Conservation (phyloP, 805 yeast genomes). For the Candida fluviatilis region DNA sequence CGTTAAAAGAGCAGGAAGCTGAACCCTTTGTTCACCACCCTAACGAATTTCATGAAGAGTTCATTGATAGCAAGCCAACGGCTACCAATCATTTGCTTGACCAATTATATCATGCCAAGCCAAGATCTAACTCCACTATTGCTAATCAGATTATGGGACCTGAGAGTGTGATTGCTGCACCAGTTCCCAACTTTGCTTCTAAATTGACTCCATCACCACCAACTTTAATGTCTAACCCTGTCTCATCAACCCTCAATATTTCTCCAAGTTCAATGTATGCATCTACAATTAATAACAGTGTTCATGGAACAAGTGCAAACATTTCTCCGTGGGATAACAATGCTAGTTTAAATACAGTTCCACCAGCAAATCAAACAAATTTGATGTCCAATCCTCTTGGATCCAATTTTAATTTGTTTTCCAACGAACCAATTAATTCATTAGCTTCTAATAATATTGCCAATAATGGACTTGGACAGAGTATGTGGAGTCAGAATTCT, state of each 20-base stretch:
- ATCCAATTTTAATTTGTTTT: constrained; percentile 4
- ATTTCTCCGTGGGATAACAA: constrained; percentile 2
- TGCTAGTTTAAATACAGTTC: neutral
- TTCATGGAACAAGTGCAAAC: neutral
- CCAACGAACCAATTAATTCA: constrained; percentile 9
- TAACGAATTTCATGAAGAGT: neutral
- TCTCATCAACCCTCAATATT: constrained; percentile 4
- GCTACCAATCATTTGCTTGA: constrained; percentile 24
- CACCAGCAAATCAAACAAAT: neutral
- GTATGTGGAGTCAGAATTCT: constrained; percentile 12
- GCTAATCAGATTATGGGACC: neutral
- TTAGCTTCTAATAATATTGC: constrained; percentile 1
- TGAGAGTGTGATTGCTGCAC: neutral
- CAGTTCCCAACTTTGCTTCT: neutral
- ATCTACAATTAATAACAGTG: neutral
- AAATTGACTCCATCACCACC: neutral
- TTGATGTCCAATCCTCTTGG: neutral
- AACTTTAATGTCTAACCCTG: constrained; percentile 2
- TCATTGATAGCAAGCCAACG: neutral
- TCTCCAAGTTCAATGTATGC: constrained; percentile 2
- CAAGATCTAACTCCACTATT: constrained; percentile 12
- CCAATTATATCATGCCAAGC: constrained; percentile 32
- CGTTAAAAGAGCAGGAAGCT: neutral
- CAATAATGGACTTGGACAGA: neutral
- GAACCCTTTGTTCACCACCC: neutral